A percentile compares a stretch with the other conserved stretches of the same genome.
phyloP scores from a whole-genome alignment of 768 basidiomycete genomes.

The Pulveroboletus ravenelii region DNA sequence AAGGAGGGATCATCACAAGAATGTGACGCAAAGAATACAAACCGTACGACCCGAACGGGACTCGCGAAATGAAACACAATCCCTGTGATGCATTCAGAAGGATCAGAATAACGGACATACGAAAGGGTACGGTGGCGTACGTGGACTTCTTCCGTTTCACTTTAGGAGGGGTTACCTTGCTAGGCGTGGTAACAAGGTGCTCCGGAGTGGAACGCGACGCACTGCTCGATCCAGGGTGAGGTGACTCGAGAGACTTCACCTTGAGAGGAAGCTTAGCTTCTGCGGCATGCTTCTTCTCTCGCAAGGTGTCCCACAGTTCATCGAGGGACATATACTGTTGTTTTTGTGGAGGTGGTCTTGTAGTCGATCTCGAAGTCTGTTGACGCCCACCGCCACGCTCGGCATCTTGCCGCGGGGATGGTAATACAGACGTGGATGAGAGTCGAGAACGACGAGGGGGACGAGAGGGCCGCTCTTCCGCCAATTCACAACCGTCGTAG shows the following conservation, averaged over 20 bases:
- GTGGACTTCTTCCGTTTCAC: constrained; percentile 60
- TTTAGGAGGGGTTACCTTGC: constrained; percentile 35
- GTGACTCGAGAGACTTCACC: constrained; percentile 58
- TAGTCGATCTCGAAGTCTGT: constrained; percentile 12
- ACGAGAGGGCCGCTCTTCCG: constrained; percentile 14
- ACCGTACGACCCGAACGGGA: constrained; percentile 61
- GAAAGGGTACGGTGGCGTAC: constrained; percentile 37
- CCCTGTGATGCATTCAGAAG: constrained; percentile 15
- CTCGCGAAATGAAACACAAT: constrained; percentile 65
- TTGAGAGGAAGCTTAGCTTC: constrained; percentile 68
- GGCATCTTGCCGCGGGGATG: constrained; percentile 8
- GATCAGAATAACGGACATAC: constrained; percentile 13
- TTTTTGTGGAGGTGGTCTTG: constrained; percentile 14
- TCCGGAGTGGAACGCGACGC: constrained; percentile 24
- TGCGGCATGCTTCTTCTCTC: constrained; percentile 58
- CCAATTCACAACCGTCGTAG: constrained; percentile 26
- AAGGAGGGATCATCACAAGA: constrained; percentile 14
- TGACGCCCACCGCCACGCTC: constrained; percentile 22
- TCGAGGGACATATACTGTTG: constrained; percentile 39
- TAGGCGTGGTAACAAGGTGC: constrained; percentile 18
- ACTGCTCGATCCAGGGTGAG: constrained; percentile 20
- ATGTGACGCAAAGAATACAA: constrained; percentile 19
- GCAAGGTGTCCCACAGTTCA: constrained; percentile 61
- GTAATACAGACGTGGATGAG: constrained; percentile 15
- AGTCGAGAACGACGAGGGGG: constrained; percentile 21